Evolutionary conservation across 768 basidiomycete species (phyloP).

Genomic region (Boletus pseudopeckii): DNA sequence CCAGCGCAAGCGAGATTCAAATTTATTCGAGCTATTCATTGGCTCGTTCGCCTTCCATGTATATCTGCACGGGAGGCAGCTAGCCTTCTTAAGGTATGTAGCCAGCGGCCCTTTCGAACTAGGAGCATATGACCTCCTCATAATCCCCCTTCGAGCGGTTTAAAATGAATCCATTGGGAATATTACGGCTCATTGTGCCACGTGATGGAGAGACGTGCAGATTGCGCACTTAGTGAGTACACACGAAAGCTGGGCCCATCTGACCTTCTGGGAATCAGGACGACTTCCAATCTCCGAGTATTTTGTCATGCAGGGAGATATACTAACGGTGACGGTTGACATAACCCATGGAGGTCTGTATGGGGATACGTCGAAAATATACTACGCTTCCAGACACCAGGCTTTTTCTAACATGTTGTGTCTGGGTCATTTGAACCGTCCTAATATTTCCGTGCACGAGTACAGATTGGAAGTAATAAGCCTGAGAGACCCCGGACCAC

Average conservation of each 20-base stretch:
- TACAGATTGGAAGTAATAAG: too few species aligned
- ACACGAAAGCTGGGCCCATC: neutral
- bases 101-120: neutral
- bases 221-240: too few species aligned
- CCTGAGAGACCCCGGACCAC: conserved; percentile 14
- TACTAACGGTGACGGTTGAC: neutral
- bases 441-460: neutral
- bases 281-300: neutral
- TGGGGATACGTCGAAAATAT: neutral
- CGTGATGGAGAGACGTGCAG: neutral
- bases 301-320: neutral
- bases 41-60: neutral
- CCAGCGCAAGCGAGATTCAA: neutral
- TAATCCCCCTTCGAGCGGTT: neutral
- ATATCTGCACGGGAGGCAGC: neutral
- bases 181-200: neutral
- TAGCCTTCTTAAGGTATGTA: neutral
- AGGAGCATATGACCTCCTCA: neutral
- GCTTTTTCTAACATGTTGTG: neutral
- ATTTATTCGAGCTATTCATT: neutral
- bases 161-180: neutral
- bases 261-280: neutral
- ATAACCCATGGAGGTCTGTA: neutral
- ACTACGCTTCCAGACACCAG: neutral
- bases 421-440: neutral